phyloP scores from a whole-genome alignment of 768 basidiomycete genomes.

The Leccinum disarticulatum region DNA sequence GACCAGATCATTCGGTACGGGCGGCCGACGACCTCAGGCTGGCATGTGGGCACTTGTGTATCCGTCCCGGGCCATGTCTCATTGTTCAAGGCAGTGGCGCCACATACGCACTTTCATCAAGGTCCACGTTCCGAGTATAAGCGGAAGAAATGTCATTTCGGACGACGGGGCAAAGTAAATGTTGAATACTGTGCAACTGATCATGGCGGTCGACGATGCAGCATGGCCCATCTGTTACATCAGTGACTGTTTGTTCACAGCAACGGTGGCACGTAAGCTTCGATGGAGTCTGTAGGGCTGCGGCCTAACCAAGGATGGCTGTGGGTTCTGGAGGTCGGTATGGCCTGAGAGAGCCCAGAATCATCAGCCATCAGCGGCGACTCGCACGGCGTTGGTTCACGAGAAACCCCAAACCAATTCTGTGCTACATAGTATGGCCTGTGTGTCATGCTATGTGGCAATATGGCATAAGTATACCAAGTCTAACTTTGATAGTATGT shows the following conservation, averaged over 20 bases:
- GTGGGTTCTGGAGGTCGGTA: background rate
- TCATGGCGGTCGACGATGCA: background rate
- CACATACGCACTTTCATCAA: background rate
- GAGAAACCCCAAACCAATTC: too few relatives aligned
- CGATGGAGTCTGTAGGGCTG: too few relatives aligned
- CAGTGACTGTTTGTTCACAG: background rate
- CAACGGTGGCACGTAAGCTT: background rate
- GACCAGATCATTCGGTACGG: background rate
- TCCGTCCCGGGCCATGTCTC: background rate
- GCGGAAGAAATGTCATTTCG: background rate
- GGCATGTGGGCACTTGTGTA: background rate
- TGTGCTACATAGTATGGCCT: background rate
- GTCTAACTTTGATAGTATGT: too few relatives aligned
- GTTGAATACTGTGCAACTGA: background rate
- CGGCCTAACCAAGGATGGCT: too few relatives aligned
- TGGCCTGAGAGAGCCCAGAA: background rate
- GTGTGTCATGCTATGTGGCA: background rate
- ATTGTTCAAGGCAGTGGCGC: background rate
- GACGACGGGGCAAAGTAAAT: background rate
- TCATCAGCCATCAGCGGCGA: too few relatives aligned
- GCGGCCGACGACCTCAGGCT: background rate
- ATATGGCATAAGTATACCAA: background rate
- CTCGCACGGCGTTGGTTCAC: background rate
- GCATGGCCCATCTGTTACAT: constrained; percentile 3
- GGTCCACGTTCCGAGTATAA: background rate